Percentiles rank a stretch among this genome's conserved stretches.
These are phyloP conservation scores for Phialophora tarda DNA, from an alignment of 2,329 filamentous ascomycete genomes.

Conservation along the genomic window DNA sequence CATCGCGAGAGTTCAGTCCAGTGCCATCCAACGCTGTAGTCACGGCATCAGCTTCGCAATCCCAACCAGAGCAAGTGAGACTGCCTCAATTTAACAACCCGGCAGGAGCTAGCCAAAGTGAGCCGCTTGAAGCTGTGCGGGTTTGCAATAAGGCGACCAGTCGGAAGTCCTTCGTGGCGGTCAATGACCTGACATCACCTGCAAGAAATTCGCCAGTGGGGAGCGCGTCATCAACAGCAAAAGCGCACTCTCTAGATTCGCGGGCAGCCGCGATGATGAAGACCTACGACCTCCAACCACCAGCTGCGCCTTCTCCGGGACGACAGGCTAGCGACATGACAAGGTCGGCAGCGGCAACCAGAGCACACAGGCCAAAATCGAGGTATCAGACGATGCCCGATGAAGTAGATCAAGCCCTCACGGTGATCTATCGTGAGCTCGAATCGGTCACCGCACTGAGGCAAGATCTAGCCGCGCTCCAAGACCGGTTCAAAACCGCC, in stretches of 20 bases:
- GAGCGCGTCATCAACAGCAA: neutral
- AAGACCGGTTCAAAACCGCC: constrained; percentile 5
- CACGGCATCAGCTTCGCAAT: neutral
- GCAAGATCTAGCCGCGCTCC: constrained; percentile 2
- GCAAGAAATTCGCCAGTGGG: neutral
- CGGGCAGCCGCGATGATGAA: constrained; percentile 2
- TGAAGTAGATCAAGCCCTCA: constrained; percentile 16
- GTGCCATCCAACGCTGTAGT: neutral
- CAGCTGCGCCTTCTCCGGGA: neutral
- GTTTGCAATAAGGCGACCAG: neutral
- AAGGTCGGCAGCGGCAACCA: neutral
- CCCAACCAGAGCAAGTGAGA: neutral
- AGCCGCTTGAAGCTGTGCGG: neutral
- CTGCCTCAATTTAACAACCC: neutral
- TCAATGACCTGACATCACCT: neutral
- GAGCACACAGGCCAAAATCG: constrained; percentile 8
- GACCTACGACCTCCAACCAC: neutral
- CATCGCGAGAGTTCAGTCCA: constrained; percentile 6
- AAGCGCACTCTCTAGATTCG: neutral
- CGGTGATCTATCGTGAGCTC: constrained; percentile 12
- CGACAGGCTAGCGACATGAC: neutral
- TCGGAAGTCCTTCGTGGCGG: neutral
- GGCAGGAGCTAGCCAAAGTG: too few species aligned
- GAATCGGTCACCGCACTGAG: constrained; percentile 5
- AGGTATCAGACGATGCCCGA: constrained; percentile 20